Evolutionary conservation across 495 filamentous ascomycete genomes (phyloP).

Genomic region (Daldinia vernicosa): DNA sequence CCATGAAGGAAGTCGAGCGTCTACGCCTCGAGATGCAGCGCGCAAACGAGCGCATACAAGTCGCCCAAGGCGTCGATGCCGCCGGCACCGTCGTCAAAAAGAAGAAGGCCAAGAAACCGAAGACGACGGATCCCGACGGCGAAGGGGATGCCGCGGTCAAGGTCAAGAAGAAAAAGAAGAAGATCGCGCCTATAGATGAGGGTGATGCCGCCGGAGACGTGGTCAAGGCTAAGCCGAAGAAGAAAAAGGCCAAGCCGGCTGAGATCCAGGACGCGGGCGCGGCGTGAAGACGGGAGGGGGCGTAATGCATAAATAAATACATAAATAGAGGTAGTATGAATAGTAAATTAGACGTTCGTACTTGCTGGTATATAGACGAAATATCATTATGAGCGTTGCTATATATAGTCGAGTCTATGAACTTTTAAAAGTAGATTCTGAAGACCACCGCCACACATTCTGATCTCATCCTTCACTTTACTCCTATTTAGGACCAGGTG

Average conservation of each 20-base stretch:
- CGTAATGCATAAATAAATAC: not conserved
- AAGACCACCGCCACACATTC: not conserved
- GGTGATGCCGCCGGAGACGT: slow-evolving; percentile 25
- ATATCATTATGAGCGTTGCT: not conserved
- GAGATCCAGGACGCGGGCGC: slow-evolving; percentile 31
- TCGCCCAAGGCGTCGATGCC: slow-evolving; percentile 70
- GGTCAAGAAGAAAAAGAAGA: slow-evolving; percentile 61
- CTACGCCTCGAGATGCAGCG: slow-evolving; percentile 90
- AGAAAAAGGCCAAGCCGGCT: slow-evolving; percentile 52
- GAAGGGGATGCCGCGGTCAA: slow-evolving; percentile 33
- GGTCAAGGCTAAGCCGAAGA: slow-evolving; percentile 48
- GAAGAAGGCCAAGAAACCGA: slow-evolving; percentile 61
- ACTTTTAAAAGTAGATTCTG: not conserved
- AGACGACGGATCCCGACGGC: slow-evolving; percentile 15
- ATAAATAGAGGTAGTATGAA: not conserved
- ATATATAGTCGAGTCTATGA: not conserved
- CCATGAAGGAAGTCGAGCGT: slow-evolving; percentile 85
- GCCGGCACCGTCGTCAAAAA: slow-evolving; percentile 81
- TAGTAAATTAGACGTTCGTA: not conserved
- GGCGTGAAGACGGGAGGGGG: not conserved
- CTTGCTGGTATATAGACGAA: slow-evolving; percentile 6
- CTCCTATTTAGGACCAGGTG: not conserved
- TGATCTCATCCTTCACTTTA: not conserved
- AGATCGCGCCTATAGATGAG: slow-evolving; percentile 44
- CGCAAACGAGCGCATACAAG: slow-evolving; percentile 81